Evolutionary conservation across 352 stramenopile species (phyloP), one percentile per base, ranked within the genome.

Genomic region (Pythium aquatile): DNA sequence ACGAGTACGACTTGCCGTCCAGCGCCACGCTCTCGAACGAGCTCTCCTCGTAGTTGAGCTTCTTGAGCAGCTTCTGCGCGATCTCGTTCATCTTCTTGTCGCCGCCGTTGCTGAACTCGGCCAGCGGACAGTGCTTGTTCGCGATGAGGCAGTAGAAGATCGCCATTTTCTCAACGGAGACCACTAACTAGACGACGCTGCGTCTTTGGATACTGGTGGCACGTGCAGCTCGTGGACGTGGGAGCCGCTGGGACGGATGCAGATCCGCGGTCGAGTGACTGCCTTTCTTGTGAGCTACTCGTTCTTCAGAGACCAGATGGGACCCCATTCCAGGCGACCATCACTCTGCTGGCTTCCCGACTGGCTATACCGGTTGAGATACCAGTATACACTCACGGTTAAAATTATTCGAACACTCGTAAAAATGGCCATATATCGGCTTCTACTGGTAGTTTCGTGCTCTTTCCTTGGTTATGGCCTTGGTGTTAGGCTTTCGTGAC

Each of bases 101-200:
- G 49, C 85, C 85, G 55, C 77, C 79, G 40, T 92, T 91, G 74
- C 83, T 91, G 70, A 85, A 82, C 73, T 96, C 85, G 17, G 85
- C 79, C 58, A 96, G 73, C 60, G 87, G 73, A 47, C 83, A 93
- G 79, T 91, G 66, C 57, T 73, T 75, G 69, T 96, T 96, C 51
- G 85, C 87, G 58, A 96, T 77, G 10, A 96, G 76, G 66, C 85
- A 96, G 78, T 94, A 96, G 70, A 83, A 94, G 72, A 96, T 96
- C 59, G 85, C 73, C 87, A 96, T 74, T 11, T 29, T n/a, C 13
- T 8, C 44, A 7, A 33, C 24, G n/a, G 32, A 10, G 17, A 6
- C n/a, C 6, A 9, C 32, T 20, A 48, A 20, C 54, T 37, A 60
- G 16, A 49, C 54, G 24, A 44, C 32, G 52, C 16, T 49, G 42